These are phyloP conservation scores for Boletus sp. DNA, from an alignment of 768 basidiomycete species.

Conservation along the genomic window DNA sequence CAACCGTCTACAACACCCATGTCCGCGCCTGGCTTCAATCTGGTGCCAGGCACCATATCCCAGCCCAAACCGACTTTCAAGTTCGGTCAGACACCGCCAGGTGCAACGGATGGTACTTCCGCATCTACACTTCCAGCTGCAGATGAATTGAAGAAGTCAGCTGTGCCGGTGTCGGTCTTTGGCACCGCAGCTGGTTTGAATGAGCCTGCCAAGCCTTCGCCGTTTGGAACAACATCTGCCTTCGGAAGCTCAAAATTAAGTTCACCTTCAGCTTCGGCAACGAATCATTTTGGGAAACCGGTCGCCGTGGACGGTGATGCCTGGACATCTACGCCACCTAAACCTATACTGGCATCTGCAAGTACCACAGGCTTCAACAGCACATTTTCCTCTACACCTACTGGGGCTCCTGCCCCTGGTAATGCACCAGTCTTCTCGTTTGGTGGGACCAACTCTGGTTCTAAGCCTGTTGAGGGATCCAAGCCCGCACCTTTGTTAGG, in stretches of 20 bases:
- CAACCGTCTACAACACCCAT: slow-evolving; percentile 9
- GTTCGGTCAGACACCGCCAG: slow-evolving; percentile 21
- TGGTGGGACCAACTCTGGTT: slow-evolving; percentile 11
- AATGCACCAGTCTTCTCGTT: slow-evolving; percentile 19
- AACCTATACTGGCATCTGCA: slow-evolving; percentile 10
- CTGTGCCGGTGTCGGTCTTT: slow-evolving; percentile 21
- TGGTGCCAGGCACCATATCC: slow-evolving; percentile 3
- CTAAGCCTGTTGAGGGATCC: slow-evolving; percentile 15
- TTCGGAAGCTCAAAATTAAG: slow-evolving; percentile 23
- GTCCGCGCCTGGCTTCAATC: slow-evolving; percentile 1
- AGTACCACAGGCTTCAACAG: slow-evolving; percentile 17
- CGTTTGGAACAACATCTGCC: slow-evolving; percentile 12
- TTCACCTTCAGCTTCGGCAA: slow-evolving; percentile 10
- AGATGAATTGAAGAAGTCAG: slow-evolving; percentile 25
- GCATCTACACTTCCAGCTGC: slow-evolving; percentile 9
- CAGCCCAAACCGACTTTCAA: slow-evolving; percentile 23
- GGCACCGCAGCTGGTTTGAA: slow-evolving; percentile 17
- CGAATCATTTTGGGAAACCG: slow-evolving; percentile 15
- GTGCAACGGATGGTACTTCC: slow-evolving; percentile 23
- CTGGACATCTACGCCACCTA: slow-evolving; percentile 21
- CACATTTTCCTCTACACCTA: slow-evolving; percentile 13
- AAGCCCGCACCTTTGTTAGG: slow-evolving; percentile 19
- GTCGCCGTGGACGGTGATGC: slow-evolving; percentile 10
- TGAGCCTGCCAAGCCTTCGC: slow-evolving; percentile 22
- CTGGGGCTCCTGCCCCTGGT: slow-evolving; percentile 13